Base-by-base conservation (phyloP, 1,284 basidiomycete species). In the Moesziomyces aphidis region DNA sequence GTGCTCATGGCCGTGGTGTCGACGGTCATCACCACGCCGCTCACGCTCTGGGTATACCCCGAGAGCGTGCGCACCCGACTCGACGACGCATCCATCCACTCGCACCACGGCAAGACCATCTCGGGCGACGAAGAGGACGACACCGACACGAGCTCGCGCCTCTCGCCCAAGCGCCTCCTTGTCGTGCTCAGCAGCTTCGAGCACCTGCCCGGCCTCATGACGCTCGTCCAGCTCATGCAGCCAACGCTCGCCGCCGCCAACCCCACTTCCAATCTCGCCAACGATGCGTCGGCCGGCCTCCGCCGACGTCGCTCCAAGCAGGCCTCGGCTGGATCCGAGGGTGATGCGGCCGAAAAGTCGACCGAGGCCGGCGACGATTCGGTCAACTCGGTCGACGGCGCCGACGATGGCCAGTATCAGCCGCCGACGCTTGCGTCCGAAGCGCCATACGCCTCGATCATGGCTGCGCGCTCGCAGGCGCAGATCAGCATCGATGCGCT, bases 171-270 rank as follows among this genome's bases (percentile, higher is more conserved):
- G 62, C 87, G 89, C 26, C 91, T 96, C 80, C 89, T 92, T 0
- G 90, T 97, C 67, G 91, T 98, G 19, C 89, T 99, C n/a, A 93
- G 95, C 84, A 92, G 91, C 84, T 88, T 97, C 66, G 93, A 95
- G 75, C 93, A 97, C 82, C 86, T 99, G 8, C 86, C 87, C 0
- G 85, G 87, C 1, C 85, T 87, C 66, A 88, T 89, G 87, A 86
- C 87, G 49, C 84, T 88, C 61, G 83, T 87, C 19, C 86, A 88
- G 65, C 86, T 88, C 55, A 84, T 89, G 53, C 86, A 86, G 62
- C 85, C 86, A 7, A 70, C 76, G 19, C 55, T 75, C 8, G 68
- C 73, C 3, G 63, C 67, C 22, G 72, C 72, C 22, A 58, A 60
- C 23, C 46, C 59, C 11, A n/a, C 55, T 17, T 39, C 45, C 36